phyloP scores from a whole-genome alignment of 805 yeast species.

The Zygoascus flipseniorum region DNA sequence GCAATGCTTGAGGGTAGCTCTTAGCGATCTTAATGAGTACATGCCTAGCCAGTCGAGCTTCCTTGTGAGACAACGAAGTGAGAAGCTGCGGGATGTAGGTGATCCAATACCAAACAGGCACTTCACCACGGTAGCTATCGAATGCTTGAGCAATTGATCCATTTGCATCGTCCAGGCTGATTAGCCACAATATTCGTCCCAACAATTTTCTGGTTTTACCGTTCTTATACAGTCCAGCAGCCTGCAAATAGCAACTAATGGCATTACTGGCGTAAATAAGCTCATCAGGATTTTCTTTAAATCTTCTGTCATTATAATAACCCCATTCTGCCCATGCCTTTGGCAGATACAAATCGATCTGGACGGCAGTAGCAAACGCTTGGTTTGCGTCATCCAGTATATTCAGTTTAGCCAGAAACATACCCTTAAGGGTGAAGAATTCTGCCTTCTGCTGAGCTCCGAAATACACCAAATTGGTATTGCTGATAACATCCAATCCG shows the following conservation, averaged over 20 bases:
- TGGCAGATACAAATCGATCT: constrained; percentile 85
- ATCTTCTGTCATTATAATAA: constrained; percentile 78
- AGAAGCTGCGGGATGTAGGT: constrained; percentile 91
- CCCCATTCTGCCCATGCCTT: constrained; percentile 99
- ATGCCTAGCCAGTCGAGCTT: constrained; percentile 81
- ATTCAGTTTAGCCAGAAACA: constrained; percentile 87
- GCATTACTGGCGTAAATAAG: constrained; percentile 87
- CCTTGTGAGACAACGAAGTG: constrained; percentile 82
- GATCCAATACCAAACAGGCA: constrained; percentile 99
- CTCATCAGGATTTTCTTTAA: constrained; percentile 75
- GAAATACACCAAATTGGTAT: constrained; percentile 91
- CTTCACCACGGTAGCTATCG: constrained; percentile 88
- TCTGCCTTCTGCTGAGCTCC: constrained; percentile 98
- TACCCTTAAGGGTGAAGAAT: constrained; percentile 93
- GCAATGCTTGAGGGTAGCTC: constrained; percentile 94
- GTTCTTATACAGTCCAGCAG: constrained; percentile 92
- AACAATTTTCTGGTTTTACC: constrained; percentile 81
- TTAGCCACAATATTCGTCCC: constrained; percentile 88
- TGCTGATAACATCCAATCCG: constrained; percentile 93
- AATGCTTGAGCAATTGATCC: constrained; percentile 81
- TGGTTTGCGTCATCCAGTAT: constrained; percentile 94
- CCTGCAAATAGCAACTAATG: constrained; percentile 90
- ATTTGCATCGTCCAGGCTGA: constrained; percentile 77
- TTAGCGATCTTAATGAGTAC: constrained; percentile 88
- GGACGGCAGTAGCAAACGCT: constrained; percentile 97